A percentile compares a stretch with the other conserved stretches of the same genome.
phyloP scores from a whole-genome alignment of 345 rosid genomes.

The Adansonia digitata region DNA sequence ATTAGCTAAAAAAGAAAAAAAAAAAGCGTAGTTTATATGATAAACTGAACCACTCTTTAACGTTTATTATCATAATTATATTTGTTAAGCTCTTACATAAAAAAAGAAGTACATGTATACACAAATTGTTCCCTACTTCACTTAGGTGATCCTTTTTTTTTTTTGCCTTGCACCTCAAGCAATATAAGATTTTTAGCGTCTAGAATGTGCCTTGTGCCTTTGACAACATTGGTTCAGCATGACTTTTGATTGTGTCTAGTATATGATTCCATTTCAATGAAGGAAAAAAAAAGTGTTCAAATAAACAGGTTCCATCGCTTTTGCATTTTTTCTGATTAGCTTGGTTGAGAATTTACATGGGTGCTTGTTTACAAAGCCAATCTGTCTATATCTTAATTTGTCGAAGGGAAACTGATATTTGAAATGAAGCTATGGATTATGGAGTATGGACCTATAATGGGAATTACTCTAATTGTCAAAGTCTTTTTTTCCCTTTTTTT shows the following conservation, averaged over 20 bases:
- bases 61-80: no score
- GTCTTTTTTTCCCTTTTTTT: background rate
- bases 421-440: background rate
- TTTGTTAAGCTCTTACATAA: no score
- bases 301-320: background rate
- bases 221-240: no score
- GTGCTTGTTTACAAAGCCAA: background rate
- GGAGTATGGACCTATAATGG: background rate
- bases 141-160: no score
- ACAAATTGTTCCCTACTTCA: no score
- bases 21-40: no score
- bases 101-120: no score
- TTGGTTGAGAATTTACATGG: background rate
- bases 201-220: no score
- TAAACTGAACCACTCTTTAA: no score
- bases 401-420: background rate
- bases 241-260: background rate
- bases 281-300: background rate
- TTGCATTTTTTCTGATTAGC: background rate
- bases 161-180: no score
- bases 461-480: background rate
- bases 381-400: background rate
- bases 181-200: no score
- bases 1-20: no score
- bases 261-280: conserved; percentile 11